Percentiles rank a stretch among this genome's conserved stretches.
phyloP scores from a whole-genome alignment of 2,329 filamentous ascomycete genomes.

The Amesomyces nigricolor region DNA sequence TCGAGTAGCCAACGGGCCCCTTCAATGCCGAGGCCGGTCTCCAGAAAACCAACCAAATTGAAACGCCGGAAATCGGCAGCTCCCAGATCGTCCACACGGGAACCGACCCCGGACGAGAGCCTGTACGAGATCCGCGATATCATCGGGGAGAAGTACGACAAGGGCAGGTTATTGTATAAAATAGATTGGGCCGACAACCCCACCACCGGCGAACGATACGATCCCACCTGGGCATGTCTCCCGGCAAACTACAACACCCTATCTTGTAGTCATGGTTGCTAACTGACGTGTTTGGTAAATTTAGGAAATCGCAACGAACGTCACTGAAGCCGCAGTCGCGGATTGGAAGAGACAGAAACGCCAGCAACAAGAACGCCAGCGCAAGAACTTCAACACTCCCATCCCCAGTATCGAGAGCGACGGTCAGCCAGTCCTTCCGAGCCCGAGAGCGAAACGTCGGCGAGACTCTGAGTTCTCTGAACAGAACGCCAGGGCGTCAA shows the following conservation, averaged over 20 bases:
- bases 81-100: not conserved
- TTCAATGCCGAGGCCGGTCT: constrained; percentile 6
- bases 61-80: constrained; percentile 14
- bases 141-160: constrained; percentile 32
- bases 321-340: constrained; percentile 26
- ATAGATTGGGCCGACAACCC: constrained; percentile 53
- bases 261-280: not conserved
- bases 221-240: constrained; percentile 46
- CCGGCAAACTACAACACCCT: not conserved
- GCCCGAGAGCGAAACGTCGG: constrained; percentile 12
- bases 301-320: constrained; percentile 29
- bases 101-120: constrained; percentile 1
- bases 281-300: not conserved
- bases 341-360: constrained; percentile 28
- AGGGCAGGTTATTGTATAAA: constrained; percentile 38
- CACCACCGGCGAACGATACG: constrained; percentile 42
- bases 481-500: constrained; percentile 1
- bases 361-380: constrained; percentile 1
- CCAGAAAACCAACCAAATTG: not conserved
- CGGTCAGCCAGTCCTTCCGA: constrained; percentile 12
- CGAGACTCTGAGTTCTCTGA: not conserved
- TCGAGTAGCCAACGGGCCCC: not conserved
- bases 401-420: not conserved
- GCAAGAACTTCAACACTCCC: not conserved
- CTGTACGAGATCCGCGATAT: constrained; percentile 34